A percentile compares a stretch with the other conserved stretches of the same genome.
Conservation (phyloP, 805 yeast genomes). For the Metschnikowia hibisci region DNA sequence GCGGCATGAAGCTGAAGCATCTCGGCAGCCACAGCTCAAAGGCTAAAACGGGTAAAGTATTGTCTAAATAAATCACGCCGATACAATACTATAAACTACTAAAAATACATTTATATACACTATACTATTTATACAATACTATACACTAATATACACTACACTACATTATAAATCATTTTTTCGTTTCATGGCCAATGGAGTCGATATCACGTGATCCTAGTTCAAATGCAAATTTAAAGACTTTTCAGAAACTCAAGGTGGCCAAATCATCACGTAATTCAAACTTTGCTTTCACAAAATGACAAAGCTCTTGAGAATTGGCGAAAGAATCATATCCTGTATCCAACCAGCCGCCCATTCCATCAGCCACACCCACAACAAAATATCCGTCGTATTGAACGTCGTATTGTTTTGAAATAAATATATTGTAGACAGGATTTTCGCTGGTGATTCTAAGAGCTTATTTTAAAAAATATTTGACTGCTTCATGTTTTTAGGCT, state of each 20-base stretch:
- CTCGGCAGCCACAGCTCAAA: not conserved
- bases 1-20: not conserved
- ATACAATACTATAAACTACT: too few relatives aligned
- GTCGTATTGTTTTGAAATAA: slow-evolving; percentile 43
- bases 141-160: too few relatives aligned
- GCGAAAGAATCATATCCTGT: slow-evolving; percentile 88
- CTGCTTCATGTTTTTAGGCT: slow-evolving; percentile 64
- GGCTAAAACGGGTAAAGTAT: too few relatives aligned
- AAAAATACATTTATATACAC: too few relatives aligned
- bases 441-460: slow-evolving; percentile 38
- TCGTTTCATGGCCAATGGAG: too few relatives aligned
- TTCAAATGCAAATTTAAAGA: slow-evolving; percentile 58
- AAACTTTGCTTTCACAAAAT: slow-evolving; percentile 44
- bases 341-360: slow-evolving; percentile 97
- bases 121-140: too few relatives aligned
- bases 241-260: slow-evolving; percentile 37
- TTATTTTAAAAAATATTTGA: slow-evolving; percentile 40
- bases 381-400: too few relatives aligned
- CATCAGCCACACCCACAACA: slow-evolving; percentile 86
- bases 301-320: slow-evolving; percentile 75
- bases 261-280: slow-evolving; percentile 13
- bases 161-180: too few relatives aligned
- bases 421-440: slow-evolving; percentile 55
- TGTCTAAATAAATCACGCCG: too few relatives aligned
- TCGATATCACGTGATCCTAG: too few relatives aligned